Conservation (phyloP, 208 protist genomes). For the Trypanosomatidae sp. region DNA sequence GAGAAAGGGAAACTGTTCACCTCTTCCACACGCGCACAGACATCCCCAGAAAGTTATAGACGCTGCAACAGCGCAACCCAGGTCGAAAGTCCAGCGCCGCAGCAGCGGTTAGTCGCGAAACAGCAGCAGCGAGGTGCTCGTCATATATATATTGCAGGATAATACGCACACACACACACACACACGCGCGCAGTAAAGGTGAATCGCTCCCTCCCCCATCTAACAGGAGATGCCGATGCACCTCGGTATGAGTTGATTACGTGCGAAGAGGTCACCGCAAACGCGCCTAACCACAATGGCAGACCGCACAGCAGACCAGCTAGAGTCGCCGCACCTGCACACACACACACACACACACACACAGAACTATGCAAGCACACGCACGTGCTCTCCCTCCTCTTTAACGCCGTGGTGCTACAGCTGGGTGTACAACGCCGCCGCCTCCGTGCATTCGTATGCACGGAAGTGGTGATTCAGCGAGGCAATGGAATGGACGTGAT, state of each 20-base stretch:
- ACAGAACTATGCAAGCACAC: not conserved
- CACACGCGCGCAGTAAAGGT: not conserved
- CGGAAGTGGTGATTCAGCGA: conserved; percentile 91
- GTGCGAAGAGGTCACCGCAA: not conserved
- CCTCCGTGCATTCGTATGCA: conserved; percentile 50
- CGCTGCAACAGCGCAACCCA: not conserved
- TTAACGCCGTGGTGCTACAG: not conserved
- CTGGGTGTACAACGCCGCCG: conserved; percentile 25
- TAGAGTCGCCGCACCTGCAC: not conserved
- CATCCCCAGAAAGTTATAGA: not conserved
- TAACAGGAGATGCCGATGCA: not conserved
- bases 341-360: not conserved
- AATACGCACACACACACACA: not conserved
- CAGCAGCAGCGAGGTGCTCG: not conserved
- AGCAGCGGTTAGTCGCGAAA: not conserved
- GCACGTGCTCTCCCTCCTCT: not conserved
- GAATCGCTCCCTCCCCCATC: not conserved
- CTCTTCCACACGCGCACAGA: not conserved
- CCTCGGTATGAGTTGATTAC: not conserved
- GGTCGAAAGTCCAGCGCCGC: not conserved
- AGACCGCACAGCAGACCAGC: not conserved
- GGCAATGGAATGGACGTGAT: conserved; percentile 65
- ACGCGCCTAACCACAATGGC: not conserved
- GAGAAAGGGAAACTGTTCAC: not conserved
- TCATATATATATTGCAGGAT: not conserved